Evolutionary conservation across 345 rosid genomes (phyloP).

Genomic region (Trapa incisa): DNA sequence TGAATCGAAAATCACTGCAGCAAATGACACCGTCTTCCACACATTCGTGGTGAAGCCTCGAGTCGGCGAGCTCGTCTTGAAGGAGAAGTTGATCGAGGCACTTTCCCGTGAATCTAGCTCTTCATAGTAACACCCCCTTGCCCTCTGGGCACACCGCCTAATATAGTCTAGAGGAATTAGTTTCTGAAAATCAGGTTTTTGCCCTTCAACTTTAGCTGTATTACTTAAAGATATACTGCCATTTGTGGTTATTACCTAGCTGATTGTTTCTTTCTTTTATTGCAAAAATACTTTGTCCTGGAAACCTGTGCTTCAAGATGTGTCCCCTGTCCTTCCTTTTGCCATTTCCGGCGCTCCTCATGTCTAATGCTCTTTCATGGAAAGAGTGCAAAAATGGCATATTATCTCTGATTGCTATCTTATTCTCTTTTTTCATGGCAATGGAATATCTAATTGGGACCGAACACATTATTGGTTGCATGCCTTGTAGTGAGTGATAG

Average conservation of each 20-base stretch:
- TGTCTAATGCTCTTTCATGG: not conserved
- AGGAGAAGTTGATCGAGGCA: conserved; percentile 68
- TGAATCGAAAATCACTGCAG: conserved; percentile 61
- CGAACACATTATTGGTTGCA: not conserved
- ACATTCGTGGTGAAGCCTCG: conserved; percentile 66
- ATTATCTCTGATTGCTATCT: too few species aligned
- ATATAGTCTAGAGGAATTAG: conserved; percentile 1
- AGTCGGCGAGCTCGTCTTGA: conserved; percentile 61
- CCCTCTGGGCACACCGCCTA: not conserved
- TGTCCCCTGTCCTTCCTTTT: not conserved
- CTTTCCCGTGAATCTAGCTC: conserved; percentile 34
- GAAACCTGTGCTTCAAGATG: too few species aligned
- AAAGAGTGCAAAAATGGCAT: too few species aligned
- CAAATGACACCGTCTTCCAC: conserved; percentile 53
- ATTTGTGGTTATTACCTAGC: not conserved
- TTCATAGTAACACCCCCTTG: conserved; percentile 14
- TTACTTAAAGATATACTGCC: not conserved
- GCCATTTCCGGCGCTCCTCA: not conserved
- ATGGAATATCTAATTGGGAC: not conserved
- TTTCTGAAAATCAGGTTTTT: not conserved
- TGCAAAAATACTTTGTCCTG: not conserved
- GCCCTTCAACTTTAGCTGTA: not conserved
- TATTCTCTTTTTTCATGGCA: too few species aligned
- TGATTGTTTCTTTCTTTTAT: not conserved
- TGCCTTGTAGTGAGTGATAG: not conserved